A percentile compares a stretch with the other conserved stretches of the same genome.
Evolutionary conservation across 805 yeast genomes (phyloP).

Genomic region (Candida khao-thaluensis): DNA sequence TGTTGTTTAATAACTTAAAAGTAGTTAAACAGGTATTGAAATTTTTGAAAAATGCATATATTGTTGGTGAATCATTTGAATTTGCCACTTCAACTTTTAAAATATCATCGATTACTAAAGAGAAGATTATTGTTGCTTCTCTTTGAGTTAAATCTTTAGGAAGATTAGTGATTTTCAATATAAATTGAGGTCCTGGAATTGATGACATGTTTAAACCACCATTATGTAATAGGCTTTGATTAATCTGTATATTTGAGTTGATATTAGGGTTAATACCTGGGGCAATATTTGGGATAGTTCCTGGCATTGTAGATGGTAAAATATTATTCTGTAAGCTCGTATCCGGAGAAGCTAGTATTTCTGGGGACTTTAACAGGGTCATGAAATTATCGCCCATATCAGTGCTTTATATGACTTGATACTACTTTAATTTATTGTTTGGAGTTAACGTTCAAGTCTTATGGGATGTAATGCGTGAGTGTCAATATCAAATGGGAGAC

Average conservation of each 20-base stretch:
- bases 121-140: constrained; percentile 66
- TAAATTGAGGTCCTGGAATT: constrained; percentile 6
- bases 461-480: constrained; percentile 2
- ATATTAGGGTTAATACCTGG: not conserved
- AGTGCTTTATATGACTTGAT: no score
- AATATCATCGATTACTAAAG: constrained; percentile 64
- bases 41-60: constrained; percentile 37
- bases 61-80: constrained; percentile 15
- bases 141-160: constrained; percentile 64
- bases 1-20: constrained; percentile 39
- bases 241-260: not conserved
- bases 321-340: not conserved
- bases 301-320: not conserved
- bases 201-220: constrained; percentile 1
- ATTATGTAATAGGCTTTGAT: constrained; percentile 1
- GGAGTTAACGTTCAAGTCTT: no score
- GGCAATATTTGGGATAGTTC: not conserved
- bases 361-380: constrained; percentile 12
- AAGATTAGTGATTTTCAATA: constrained; percentile 45
- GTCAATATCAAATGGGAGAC: constrained; percentile 6
- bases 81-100: constrained; percentile 44
- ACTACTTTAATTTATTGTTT: no score
- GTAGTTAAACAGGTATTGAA: constrained; percentile 41
- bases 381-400: constrained; percentile 13
- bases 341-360: constrained; percentile 1